Evolutionary conservation across 1,284 basidiomycete genomes (phyloP).

Genomic region (Fomitopsis schrenkii): DNA sequence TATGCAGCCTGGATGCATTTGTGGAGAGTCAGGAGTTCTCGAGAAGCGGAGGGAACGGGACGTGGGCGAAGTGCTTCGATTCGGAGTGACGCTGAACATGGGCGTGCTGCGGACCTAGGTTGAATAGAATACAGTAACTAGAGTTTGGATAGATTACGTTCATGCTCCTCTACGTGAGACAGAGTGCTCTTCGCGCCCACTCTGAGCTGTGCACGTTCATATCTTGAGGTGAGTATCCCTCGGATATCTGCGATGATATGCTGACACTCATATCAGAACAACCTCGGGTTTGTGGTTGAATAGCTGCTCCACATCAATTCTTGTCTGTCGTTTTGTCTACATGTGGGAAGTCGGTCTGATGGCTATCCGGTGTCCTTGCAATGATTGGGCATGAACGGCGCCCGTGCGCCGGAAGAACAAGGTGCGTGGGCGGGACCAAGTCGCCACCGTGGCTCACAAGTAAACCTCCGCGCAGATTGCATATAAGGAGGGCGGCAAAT

Average conservation of each 20-base stretch:
- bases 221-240: too few relatives aligned
- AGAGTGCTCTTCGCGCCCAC: too few relatives aligned
- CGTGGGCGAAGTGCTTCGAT: constrained; percentile 56
- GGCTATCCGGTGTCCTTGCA: background rate
- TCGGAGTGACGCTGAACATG: background rate
- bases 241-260: too few relatives aligned
- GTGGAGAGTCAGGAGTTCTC: constrained; percentile 70
- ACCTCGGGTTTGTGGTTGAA: too few relatives aligned
- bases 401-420: background rate
- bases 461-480: background rate
- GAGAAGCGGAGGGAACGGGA: constrained; percentile 57
- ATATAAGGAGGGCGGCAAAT: background rate
- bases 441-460: background rate
- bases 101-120: background rate
- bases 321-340: too few relatives aligned
- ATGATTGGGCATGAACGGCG: background rate
- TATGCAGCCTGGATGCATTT: constrained; percentile 67
- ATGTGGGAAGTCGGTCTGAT: too few relatives aligned
- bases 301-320: too few relatives aligned
- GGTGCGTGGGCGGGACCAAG: background rate
- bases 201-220: too few relatives aligned
- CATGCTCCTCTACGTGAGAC: too few relatives aligned
- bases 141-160: background rate
- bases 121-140: background rate
- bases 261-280: too few relatives aligned